Conservation (phyloP, 345 rosid species). For the Salix exigua region DNA sequence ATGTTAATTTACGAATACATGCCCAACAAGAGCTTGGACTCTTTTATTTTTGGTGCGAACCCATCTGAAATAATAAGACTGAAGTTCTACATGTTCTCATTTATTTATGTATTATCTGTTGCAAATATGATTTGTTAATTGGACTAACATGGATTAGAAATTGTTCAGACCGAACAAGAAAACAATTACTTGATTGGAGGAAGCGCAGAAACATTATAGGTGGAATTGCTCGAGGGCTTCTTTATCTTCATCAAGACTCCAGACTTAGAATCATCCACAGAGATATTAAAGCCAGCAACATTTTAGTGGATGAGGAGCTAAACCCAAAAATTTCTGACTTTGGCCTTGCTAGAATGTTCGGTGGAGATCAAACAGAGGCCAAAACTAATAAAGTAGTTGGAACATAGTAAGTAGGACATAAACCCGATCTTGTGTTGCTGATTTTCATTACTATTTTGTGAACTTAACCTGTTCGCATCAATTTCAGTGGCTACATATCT, state of each 20-base stretch:
- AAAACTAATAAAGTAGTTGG: too few species aligned
- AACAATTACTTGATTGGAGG: constrained; percentile 26
- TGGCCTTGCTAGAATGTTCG: too few species aligned
- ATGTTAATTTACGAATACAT: constrained; percentile 12
- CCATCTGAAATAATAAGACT: too few species aligned
- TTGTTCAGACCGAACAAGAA: constrained; percentile 21
- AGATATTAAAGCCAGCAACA: constrained; percentile 5
- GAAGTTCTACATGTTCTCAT: too few species aligned
- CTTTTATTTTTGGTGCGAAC: constrained; percentile 31
- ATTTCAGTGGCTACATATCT: too few species aligned
- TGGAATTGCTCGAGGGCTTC: constrained; percentile 36
- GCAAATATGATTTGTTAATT: too few species aligned
- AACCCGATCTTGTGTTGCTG: too few species aligned
- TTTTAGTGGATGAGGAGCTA: constrained; percentile 10
- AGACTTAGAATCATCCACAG: constrained; percentile 2
- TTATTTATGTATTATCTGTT: too few species aligned
- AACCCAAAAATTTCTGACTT: background rate
- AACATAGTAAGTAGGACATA: too few species aligned
- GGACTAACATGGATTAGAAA: background rate
- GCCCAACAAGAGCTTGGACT: constrained; percentile 31
- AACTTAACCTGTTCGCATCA: too few species aligned
- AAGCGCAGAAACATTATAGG: constrained; percentile 32
- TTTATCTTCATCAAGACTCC: constrained; percentile 27
- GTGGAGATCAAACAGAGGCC: too few species aligned
- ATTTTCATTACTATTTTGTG: too few species aligned